Evolutionary conservation across 2,329 filamentous ascomycete species (phyloP).

Genomic region (Sclerotinia sclerotiorum): DNA sequence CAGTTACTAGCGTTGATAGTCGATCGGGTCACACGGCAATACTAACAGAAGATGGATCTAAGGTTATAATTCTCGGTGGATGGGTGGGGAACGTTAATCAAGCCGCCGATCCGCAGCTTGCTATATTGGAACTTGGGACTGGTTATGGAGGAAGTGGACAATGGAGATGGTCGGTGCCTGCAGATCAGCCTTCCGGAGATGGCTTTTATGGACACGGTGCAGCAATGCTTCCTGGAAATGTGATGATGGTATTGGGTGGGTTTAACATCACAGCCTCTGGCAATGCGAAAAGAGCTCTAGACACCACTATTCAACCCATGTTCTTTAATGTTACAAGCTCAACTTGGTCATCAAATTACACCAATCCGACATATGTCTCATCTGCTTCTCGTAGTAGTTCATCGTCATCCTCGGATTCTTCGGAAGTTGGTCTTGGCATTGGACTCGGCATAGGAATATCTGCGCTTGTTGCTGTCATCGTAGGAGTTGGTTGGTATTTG

Average conservation of each 20-base stretch:
- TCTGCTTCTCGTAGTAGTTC: slow-evolving; percentile 29
- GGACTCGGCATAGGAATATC: slow-evolving; percentile 65
- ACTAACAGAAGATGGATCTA: slow-evolving; percentile 72
- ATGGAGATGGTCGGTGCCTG: slow-evolving; percentile 70
- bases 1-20: slow-evolving; percentile 54
- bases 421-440: slow-evolving; percentile 59
- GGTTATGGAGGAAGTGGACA: slow-evolving; percentile 69
- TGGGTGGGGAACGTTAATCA: slow-evolving; percentile 84
- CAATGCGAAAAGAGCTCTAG: slow-evolving; percentile 44
- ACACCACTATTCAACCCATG: slow-evolving; percentile 41
- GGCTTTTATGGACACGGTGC: slow-evolving; percentile 65
- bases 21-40: slow-evolving; percentile 88
- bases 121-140: slow-evolving; percentile 70
- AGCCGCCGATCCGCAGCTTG: slow-evolving; percentile 79
- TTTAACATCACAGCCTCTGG: slow-evolving; percentile 48
- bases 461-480: slow-evolving; percentile 48
- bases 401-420: slow-evolving; percentile 36
- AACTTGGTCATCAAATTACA: slow-evolving; percentile 58
- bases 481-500: slow-evolving; percentile 52
- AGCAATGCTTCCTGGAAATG: slow-evolving; percentile 61
- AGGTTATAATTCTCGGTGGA: slow-evolving; percentile 79
- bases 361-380: slow-evolving; percentile 44
- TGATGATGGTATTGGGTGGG: slow-evolving; percentile 68
- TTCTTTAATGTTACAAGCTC: slow-evolving; percentile 63
- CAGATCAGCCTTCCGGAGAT: slow-evolving; percentile 44